Conservation (phyloP, 495 filamentous ascomycete species). For the Hypomontagnella submonticulosa region DNA sequence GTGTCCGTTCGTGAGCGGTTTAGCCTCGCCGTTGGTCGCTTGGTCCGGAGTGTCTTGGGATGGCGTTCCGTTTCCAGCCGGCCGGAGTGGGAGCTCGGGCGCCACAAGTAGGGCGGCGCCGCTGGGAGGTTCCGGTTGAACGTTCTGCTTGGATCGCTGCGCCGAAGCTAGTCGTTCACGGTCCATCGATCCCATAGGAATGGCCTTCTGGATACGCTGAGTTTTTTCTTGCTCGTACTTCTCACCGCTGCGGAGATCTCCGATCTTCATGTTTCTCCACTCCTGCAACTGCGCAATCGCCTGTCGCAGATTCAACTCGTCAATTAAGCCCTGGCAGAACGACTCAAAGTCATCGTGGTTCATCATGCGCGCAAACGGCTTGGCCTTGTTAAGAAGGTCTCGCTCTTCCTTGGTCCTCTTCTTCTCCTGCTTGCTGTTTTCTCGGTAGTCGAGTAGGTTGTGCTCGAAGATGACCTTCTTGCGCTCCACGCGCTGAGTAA, state of each 20-base stretch:
- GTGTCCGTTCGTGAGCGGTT: conserved; percentile 55
- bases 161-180: conserved; percentile 74
- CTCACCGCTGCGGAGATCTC: conserved; percentile 84
- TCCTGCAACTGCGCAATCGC: conserved; percentile 93
- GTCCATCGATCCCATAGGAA: conserved; percentile 81
- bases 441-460: conserved; percentile 88
- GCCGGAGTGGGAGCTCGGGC: conserved; percentile 76
- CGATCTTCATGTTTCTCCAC: conserved; percentile 86
- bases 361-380: conserved; percentile 98
- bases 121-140: conserved; percentile 74
- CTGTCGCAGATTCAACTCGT: conserved; percentile 89
- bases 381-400: conserved; percentile 89
- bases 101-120: conserved; percentile 77
- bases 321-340: conserved; percentile 82
- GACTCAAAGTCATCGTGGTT: conserved; percentile 89
- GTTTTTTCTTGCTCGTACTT: conserved; percentile 95
- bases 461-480: conserved; percentile 98
- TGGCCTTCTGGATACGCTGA: conserved; percentile 72
- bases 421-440: conserved; percentile 88
- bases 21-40: conserved; percentile 49
- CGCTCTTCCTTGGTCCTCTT: conserved; percentile 95
- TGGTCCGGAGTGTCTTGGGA: conserved; percentile 39
- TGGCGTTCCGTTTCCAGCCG: conserved; percentile 20
- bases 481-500: conserved; percentile 90
- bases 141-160: conserved; percentile 66